A percentile compares a stretch with the other conserved stretches of the same genome.
Evolutionary conservation across 257 asterid species (phyloP).

Genomic region (Gentiana macrophylla): DNA sequence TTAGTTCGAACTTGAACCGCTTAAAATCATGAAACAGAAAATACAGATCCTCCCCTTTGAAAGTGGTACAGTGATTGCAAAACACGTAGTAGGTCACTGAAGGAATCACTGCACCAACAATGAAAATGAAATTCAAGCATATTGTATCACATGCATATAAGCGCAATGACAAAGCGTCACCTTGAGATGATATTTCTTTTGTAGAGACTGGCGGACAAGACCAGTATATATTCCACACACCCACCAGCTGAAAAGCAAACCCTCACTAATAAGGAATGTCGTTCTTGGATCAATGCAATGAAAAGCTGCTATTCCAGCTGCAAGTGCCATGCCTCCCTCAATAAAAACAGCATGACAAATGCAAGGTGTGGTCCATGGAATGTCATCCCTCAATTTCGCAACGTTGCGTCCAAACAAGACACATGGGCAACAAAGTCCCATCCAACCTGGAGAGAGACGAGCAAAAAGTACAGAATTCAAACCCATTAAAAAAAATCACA

Average conservation of each 20-base stretch:
- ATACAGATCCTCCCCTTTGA: no score
- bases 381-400: conserved; percentile 71
- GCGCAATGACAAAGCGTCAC: conserved; percentile 22
- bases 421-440: conserved; percentile 92
- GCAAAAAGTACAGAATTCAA: neutral
- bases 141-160: neutral
- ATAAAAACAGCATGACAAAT: conserved; percentile 77
- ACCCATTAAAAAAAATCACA: neutral
- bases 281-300: conserved; percentile 85
- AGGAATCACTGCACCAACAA: no score
- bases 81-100: no score
- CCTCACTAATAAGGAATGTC: conserved; percentile 70
- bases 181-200: conserved; percentile 97
- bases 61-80: no score
- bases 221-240: conserved; percentile 97
- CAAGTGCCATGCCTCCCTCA: conserved; percentile 84
- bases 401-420: conserved; percentile 78
- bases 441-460: conserved; percentile 39
- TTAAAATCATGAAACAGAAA: no score
- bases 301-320: conserved; percentile 56
- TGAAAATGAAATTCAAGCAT: no score
- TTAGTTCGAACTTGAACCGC: neutral
- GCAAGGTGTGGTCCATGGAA: conserved; percentile 87
- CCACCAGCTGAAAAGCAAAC: conserved; percentile 95
- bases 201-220: conserved; percentile 61